Base-by-base conservation (phyloP, 192 early-diverging fungal species). In the Pecoramyces ruminantium region DNA sequence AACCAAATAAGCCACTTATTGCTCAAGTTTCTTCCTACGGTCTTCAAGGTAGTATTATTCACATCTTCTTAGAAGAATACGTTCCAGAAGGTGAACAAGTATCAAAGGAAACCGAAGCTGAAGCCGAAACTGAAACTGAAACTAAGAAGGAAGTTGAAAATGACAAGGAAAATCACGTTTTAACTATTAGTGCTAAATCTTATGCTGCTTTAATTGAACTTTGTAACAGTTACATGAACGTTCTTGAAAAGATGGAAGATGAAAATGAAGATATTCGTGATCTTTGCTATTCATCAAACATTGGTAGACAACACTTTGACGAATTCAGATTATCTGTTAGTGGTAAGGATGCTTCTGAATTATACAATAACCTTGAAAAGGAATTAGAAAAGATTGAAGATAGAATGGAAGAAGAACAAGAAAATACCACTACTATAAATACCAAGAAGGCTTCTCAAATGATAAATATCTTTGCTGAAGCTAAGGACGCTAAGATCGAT, bases 21-120 rank as follows among this genome's bases (percentile, higher is more conserved):
- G 79, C 79, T 29, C 83, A 82, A 17, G 79, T 86, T 30, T 81
- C 77, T 39, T 78, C 82, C 6, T 86, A 67, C 29, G 85, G 85
- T 30, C 38, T 86, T 78, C 82, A 85, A 58, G 85, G 85, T 30
- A 29, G 82, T 28, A 86, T 86, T 78, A 16, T 78, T 29, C 85
- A 86, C 78, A 25, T 83, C 18, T 82, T 86, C 13, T 27, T 86
- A 15, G 82, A 84, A 67, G 51, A 67, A 67, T 67, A 67, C 9
- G 9, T 67, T 67, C 51, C 51, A 67, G 9, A 67, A 67, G 8
- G n/a, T 5, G 4, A 67, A n/a, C 1, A 67, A n/a, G 8, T 0
- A 4, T 4, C 8, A 27, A 11, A 67, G 0, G 5, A 2, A 0
- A n/a, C 21, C 2, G 9, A 67, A 9, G 17, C 4, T n/a, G 25